Evolutionary conservation across 345 rosid genomes (phyloP).

Genomic region (Eucalyptus pauciflora): DNA sequence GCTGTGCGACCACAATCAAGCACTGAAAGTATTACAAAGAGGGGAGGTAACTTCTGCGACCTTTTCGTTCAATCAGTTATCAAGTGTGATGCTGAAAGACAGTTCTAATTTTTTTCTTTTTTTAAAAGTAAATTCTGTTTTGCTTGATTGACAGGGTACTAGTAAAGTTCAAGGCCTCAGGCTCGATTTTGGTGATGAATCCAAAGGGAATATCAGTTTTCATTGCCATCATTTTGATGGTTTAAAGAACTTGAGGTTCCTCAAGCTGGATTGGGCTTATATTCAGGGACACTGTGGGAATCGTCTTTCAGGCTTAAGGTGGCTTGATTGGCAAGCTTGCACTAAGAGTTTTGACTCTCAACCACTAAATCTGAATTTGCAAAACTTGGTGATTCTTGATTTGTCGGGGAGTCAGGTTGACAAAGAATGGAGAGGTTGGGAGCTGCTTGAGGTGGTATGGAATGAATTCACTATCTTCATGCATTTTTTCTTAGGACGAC

Average conservation of each 20-base stretch:
- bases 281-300: neutral
- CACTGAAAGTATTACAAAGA: neutral
- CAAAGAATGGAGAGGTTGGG: neutral
- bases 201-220: neutral
- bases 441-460: neutral
- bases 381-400: neutral
- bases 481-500: no score
- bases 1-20: neutral
- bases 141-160: neutral
- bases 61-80: neutral
- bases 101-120: neutral
- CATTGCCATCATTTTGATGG: neutral
- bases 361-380: no score
- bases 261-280: neutral
- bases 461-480: neutral
- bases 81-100: neutral
- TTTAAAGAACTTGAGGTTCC: neutral
- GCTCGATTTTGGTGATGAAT: neutral
- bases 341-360: no score
- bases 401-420: neutral
- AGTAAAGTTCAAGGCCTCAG: accelerated
- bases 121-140: neutral
- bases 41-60: no score
- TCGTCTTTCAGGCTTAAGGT: neutral
- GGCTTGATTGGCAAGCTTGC: neutral